These are phyloP conservation scores for Handroanthus guayacan DNA, from an alignment of 257 asterid genomes.

Conservation along the genomic window DNA sequence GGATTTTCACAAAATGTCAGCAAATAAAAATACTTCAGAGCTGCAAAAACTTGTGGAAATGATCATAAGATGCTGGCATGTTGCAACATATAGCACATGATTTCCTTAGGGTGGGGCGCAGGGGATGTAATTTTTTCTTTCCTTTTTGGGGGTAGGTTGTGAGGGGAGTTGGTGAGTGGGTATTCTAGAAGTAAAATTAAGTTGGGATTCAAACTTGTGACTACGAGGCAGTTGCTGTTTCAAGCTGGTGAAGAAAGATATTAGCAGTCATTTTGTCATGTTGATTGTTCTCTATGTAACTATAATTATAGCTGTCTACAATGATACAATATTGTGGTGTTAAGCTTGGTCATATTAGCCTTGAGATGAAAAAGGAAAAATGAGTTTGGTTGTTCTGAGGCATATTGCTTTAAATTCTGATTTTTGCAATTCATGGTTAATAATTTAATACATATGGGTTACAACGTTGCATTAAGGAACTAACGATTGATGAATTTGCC, in stretches of 20 bases:
- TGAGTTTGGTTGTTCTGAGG: conserved; percentile 1
- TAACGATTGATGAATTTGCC: not conserved
- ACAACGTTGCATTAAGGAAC: conserved; percentile 10
- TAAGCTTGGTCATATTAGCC: not conserved
- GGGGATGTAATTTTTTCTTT: not conserved
- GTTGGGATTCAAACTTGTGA: not conserved
- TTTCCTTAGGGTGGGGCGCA: no score
- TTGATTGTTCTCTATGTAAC: not conserved
- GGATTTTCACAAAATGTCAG: not conserved
- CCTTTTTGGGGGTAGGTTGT: not conserved
- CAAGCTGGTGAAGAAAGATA: not conserved
- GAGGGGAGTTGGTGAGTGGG: not conserved
- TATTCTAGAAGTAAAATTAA: not conserved
- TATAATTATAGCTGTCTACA: not conserved
- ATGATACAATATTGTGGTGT: not conserved
- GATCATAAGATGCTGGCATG: conserved; percentile 1
- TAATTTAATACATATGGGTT: not conserved
- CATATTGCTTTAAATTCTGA: not conserved
- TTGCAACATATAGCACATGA: not conserved
- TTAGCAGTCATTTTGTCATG: conserved; percentile 1
- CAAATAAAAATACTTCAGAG: not conserved
- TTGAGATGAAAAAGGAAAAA: not conserved
- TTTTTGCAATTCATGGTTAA: not conserved
- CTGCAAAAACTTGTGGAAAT: not conserved
- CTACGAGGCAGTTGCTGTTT: not conserved